Base-by-base conservation (phyloP, 257 asterid species). In the Fraxinus americana region DNA sequence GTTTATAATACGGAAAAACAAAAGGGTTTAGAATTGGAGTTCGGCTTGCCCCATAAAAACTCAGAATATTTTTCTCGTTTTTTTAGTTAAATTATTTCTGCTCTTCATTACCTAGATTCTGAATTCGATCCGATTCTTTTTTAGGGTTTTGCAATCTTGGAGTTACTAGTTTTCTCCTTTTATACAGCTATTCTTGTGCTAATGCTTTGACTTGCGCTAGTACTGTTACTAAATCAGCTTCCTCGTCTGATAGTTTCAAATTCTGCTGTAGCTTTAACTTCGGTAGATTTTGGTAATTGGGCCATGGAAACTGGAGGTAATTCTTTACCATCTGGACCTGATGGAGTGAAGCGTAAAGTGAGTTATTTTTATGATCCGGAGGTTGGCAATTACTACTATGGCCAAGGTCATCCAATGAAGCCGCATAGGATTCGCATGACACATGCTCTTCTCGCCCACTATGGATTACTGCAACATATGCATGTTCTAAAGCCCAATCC, bases 361-460 rank as follows among this genome's bases (percentile, higher is more conserved):
- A 88, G 92, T 71, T 88, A 88, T 65, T 88, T 88, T 78, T 88
- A 88, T 32, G 92, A 88, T 48, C 92, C 92, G 0, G 92, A 88
- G 87, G 92, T 88, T 30, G 92, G 92, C 3, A 88, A 86, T 75
- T 88, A 88, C 80, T 88, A 88, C 43, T 88, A 88, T 7, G 92
- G 92, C 67, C 92, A 88, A 81, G 92, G 92, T 32, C 92, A 88
- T 84, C 89, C 92, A 8, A 88, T 88, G 92, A 88, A 88, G 83
- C 92, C 92, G 2, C 92, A 88, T 82, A 84, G 92, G 68, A 88
- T 88, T 79, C 90, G 92, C 39, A 88, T 88, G 92, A 88, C 92
- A 0, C 92, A 88, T 39, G 90, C 86, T 27, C 92, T 88, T 74
- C 90, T 88, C 16, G 92, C 92, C 10, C 92, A 88, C 82, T 88